Conservation (phyloP, 306 rosid species). For the Datisca glomerata region DNA sequence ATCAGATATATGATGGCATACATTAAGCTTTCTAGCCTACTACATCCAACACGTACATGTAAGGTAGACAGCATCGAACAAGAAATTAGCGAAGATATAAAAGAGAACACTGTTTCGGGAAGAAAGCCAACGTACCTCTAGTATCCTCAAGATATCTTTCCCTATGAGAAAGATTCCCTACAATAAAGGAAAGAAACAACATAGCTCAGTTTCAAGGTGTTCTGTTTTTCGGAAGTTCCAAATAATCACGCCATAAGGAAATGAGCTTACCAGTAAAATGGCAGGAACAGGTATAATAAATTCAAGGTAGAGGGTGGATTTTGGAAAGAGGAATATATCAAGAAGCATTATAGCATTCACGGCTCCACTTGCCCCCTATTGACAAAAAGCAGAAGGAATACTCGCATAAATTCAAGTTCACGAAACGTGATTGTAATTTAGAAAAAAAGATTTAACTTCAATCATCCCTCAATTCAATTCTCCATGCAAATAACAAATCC, state of each 20-base stretch:
- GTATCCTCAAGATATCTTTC: constrained; percentile 44
- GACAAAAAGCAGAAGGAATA: constrained; percentile 17
- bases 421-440: neutral
- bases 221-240: too few relatives aligned
- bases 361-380: constrained; percentile 94
- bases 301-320: constrained; percentile 37
- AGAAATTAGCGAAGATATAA: too few relatives aligned
- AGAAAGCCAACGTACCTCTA: constrained; percentile 37
- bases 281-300: constrained; percentile 84
- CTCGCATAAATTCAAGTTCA: constrained; percentile 16
- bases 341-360: constrained; percentile 77
- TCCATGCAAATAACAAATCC: too few relatives aligned
- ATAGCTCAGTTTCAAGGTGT: constrained; percentile 10
- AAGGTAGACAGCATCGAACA: too few relatives aligned
- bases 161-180: constrained; percentile 73
- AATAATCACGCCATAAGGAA: constrained; percentile 11
- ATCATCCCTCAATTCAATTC: too few relatives aligned
- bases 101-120: too few relatives aligned
- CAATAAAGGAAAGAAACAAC: too few relatives aligned
- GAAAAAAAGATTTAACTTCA: too few relatives aligned
- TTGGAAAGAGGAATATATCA: constrained; percentile 74
- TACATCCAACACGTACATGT: too few relatives aligned
- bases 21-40: too few relatives aligned
- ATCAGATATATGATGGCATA: too few relatives aligned
- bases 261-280: constrained; percentile 43